phyloP scores from a whole-genome alignment of 2,329 filamentous ascomycete species.

The Tolypocladium amazonense region DNA sequence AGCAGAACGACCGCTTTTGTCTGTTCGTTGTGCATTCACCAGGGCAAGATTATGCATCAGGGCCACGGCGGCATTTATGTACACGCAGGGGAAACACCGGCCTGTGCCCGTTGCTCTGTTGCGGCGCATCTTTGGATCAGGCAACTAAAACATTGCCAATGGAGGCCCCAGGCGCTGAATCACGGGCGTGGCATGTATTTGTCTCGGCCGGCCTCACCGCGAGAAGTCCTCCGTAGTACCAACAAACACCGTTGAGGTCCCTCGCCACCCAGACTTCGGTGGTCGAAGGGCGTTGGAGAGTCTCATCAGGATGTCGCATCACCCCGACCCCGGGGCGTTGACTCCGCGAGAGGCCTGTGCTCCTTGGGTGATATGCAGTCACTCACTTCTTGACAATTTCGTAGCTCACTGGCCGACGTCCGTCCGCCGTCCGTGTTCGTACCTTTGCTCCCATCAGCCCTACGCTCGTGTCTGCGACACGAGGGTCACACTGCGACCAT shows the following conservation, averaged over 20 bases:
- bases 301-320: not conserved
- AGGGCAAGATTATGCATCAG: not conserved
- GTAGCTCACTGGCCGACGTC: not conserved
- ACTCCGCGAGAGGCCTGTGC: not conserved
- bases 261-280: not conserved
- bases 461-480: not conserved
- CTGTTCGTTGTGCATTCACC: not conserved
- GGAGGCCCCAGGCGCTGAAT: not conserved
- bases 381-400: not conserved
- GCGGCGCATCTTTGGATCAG: not conserved
- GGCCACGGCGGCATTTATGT: not conserved
- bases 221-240: not conserved
- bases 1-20: not conserved
- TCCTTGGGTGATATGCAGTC: not conserved
- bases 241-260: not conserved
- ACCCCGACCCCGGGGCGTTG: not conserved
- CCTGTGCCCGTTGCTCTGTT: not conserved
- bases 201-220: conserved; percentile 2
- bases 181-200: not conserved
- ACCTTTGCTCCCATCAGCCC: not conserved
- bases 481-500: not conserved
- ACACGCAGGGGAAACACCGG: not conserved
- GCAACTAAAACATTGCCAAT: not conserved
- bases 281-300: no score
- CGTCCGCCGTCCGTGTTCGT: no score